Evolutionary conservation across 495 filamentous ascomycete species (phyloP), one percentile per base, ranked within the genome.

Genomic region (Penicillium dipodomyicola): DNA sequence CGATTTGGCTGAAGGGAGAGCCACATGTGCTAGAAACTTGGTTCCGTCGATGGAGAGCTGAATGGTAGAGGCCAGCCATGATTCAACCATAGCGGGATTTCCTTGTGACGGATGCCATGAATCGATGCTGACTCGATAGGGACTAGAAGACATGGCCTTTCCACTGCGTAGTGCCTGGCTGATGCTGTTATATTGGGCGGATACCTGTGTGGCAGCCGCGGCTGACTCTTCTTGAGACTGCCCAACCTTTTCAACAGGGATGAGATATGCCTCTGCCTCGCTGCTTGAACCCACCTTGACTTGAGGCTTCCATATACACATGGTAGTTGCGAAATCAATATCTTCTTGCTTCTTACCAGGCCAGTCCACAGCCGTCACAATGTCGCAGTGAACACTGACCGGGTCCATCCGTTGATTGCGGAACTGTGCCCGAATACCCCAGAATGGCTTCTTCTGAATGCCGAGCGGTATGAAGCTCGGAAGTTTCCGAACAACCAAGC

Each of bases 1-100:
- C 81, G 88, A 7, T 80, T 83, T 42, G 84, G 77, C 41, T 87
- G 74, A 48, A 82, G 78, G 1, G 82, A 84, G 56, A 80, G 80
- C 4, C 80, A 85, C 70, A 84, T 92, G 67, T 61, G 77, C 37
- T 53, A 67, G 2, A 49, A 51, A 23, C 19, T 58, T 61, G 5
- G 33, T 17, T 27, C 60, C 61, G 29, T 63, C 48, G 35, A 67
- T 56, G 7, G 55, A 56, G 40, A 61, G 14, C 20, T 56, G 52
- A 6, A 66, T 44, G 4, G 42, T 60, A 0, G 57, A 57, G 20
- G 50, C 20, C 12, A 60, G 29, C 57, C 61, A 64, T 1, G 57
- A 54, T 8, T 58, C 49, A 1, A 19, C 5, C 0, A 52, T 11
- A 10, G 52, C 60, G 2, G 61, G 37, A 50, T 40, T 64, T 20